phyloP scores from a whole-genome alignment of 2,329 filamentous ascomycete species.

The Talaromyces sp. region DNA sequence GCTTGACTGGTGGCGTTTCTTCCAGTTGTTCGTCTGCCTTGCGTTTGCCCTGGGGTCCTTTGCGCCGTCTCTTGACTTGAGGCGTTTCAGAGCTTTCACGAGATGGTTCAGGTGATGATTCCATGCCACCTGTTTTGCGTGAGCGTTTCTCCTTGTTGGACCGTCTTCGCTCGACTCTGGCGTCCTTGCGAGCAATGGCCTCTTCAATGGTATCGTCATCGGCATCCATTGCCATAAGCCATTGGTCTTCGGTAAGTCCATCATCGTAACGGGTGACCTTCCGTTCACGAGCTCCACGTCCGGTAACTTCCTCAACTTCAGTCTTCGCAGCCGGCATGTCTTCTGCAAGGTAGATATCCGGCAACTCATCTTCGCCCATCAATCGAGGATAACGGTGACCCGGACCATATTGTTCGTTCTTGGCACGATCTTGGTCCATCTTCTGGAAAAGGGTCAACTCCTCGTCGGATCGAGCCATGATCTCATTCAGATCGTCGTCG shows the following conservation, averaged over 20 bases:
- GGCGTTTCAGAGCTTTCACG: constrained; percentile 79
- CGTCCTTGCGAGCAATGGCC: constrained; percentile 84
- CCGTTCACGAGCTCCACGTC: constrained; percentile 90
- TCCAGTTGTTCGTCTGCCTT: constrained; percentile 77
- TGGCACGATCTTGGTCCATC: constrained; percentile 71
- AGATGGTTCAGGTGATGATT: constrained; percentile 74
- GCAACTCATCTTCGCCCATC: constrained; percentile 81
- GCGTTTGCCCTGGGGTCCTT: constrained; percentile 76
- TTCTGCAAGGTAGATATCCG: constrained; percentile 89
- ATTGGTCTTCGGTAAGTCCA: constrained; percentile 96
- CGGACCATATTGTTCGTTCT: constrained; percentile 67
- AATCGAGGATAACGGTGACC: constrained; percentile 68
- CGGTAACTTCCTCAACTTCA: constrained; percentile 71
- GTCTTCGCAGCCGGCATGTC: constrained; percentile 70
- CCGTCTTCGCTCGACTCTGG: constrained; percentile 74
- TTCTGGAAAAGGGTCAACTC: constrained; percentile 76
- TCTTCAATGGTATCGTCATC: constrained; percentile 93
- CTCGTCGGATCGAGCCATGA: constrained; percentile 80
- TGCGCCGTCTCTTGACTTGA: constrained; percentile 74
- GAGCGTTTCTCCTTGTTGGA: constrained; percentile 66
- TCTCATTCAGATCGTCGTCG: constrained; percentile 92
- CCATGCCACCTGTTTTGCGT: constrained; percentile 45
- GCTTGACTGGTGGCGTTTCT: constrained; percentile 71
- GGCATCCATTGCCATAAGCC: constrained; percentile 95
- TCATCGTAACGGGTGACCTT: constrained; percentile 95